Evolutionary conservation across 2,329 filamentous ascomycete genomes (phyloP), one percentile per base, ranked within the genome.

Genomic region (Botrytis deweyae): DNA sequence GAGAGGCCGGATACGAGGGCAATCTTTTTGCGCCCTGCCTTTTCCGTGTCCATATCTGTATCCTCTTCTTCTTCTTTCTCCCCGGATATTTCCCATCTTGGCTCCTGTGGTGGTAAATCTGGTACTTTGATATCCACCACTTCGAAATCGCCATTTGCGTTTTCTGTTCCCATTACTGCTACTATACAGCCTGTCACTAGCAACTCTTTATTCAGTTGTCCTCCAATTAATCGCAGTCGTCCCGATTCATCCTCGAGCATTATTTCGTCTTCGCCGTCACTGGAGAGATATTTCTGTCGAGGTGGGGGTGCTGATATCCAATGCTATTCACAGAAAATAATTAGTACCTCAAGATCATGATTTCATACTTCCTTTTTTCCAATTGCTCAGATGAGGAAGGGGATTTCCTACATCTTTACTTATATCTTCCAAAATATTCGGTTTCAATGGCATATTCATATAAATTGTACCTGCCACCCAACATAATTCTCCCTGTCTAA

Each of bases 241-340:
- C 96, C 96, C 0, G 94, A 98, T 82, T 98, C 95, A 82, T 99
- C 96, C 82, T 99, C 96, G 58, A 99, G 86, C 90, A 97, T 97
- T 77, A 94, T 88, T 75, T 89, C 84, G 67, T 94, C 89, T 87
- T 73, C 85, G 83, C 74, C 84, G 83, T 75, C 89, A 86, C 16
- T 87, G 84, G 52, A 89, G 77, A 90, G 88, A 83, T 97, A 98
- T 78, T 94, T 96, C 76, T 91, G 87, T 74, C 91, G 88, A 12
- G 90, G 88, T 22, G 93, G 90, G 14, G 95, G 94, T 1, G 93
- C 94, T 0, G 93, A 91, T 74, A 97, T 94, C 91, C 93, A 98
- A 81, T 95, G 93, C 92, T 97, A 75, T 33, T 42, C n/a, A n/a
- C 6, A 25, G 29, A 71, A 14, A 49, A 44, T 3, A 70, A 36